phyloP scores from a whole-genome alignment of 2,329 filamentous ascomycete species.

The Nigrospora sphaerica region DNA sequence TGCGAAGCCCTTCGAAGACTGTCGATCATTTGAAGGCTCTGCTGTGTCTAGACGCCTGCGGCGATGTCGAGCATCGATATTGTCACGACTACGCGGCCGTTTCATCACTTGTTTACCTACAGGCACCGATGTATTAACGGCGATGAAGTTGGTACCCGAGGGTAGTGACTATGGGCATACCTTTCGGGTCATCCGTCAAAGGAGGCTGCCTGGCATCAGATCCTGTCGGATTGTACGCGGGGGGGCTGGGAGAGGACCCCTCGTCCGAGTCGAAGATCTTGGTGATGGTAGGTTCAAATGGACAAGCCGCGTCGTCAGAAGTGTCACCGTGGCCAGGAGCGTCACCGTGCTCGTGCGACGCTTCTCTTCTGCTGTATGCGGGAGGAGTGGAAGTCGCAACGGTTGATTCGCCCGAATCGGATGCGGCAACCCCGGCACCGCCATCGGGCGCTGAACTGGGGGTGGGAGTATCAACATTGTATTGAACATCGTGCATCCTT shows the following conservation, averaged over 20 bases:
- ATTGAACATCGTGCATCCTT: background rate
- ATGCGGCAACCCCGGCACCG: slow-evolving; percentile 1
- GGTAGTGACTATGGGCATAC: background rate
- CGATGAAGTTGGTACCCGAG: too few species aligned
- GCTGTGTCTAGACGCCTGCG: slow-evolving; percentile 1
- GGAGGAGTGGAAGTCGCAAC: slow-evolving; percentile 4
- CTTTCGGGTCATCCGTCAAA: background rate
- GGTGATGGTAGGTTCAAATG: background rate
- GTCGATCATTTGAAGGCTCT: background rate
- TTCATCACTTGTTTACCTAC: slow-evolving; percentile 1
- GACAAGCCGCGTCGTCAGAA: background rate
- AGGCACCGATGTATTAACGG: background rate
- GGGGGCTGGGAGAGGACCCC: background rate
- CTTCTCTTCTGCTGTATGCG: slow-evolving; percentile 1
- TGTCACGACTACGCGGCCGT: background rate
- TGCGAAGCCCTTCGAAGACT: background rate
- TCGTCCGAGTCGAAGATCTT: background rate
- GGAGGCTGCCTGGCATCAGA: background rate
- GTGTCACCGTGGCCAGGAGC: background rate
- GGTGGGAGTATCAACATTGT: background rate
- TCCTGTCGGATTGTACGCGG: background rate
- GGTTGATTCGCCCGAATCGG: slow-evolving; percentile 5
- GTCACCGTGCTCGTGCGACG: background rate
- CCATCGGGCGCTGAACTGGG: background rate
- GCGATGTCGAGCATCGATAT: background rate